phyloP scores from a whole-genome alignment of 805 yeast species.

The Yarrowia alimentaria region DNA sequence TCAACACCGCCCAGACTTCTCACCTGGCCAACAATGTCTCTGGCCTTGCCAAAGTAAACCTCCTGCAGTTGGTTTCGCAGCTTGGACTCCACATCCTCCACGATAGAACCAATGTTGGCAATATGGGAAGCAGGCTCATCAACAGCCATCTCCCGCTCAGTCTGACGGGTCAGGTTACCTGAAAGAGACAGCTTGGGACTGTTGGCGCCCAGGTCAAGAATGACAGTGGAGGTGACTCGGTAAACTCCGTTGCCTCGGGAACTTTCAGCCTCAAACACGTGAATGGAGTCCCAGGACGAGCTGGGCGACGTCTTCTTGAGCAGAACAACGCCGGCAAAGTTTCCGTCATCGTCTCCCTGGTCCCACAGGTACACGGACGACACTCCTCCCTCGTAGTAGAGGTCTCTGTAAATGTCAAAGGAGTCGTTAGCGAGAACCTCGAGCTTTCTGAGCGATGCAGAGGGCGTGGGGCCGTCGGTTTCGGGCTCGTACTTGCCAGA shows the following conservation, averaged over 20 bases:
- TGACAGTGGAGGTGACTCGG: slow-evolving; percentile 82
- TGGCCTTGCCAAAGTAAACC: slow-evolving; percentile 92
- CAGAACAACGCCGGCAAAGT: slow-evolving; percentile 86
- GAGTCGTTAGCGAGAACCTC: slow-evolving; percentile 85
- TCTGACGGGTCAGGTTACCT: slow-evolving; percentile 84
- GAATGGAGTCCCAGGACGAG: slow-evolving; percentile 90
- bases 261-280: slow-evolving; percentile 73
- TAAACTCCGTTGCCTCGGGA: slow-evolving; percentile 50
- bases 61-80: slow-evolving; percentile 85
- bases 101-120: slow-evolving; percentile 76
- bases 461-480: slow-evolving; percentile 73
- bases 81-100: slow-evolving; percentile 86
- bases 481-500: slow-evolving; percentile 63
- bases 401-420: slow-evolving; percentile 86
- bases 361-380: slow-evolving; percentile 94
- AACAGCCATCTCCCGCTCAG: slow-evolving; percentile 49
- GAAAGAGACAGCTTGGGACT: slow-evolving; percentile 53
- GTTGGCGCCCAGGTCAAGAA: slow-evolving; percentile 60
- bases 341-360: slow-evolving; percentile 52
- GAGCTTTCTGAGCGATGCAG: slow-evolving; percentile 61
- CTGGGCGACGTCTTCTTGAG: slow-evolving; percentile 57
- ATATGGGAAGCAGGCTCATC: slow-evolving; percentile 57
- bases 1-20: slow-evolving; percentile 38
- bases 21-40: slow-evolving; percentile 76
- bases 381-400: slow-evolving; percentile 93